phyloP scores from a whole-genome alignment of 129 eudicot genomes.

The Heracleum sosnowskyi region DNA sequence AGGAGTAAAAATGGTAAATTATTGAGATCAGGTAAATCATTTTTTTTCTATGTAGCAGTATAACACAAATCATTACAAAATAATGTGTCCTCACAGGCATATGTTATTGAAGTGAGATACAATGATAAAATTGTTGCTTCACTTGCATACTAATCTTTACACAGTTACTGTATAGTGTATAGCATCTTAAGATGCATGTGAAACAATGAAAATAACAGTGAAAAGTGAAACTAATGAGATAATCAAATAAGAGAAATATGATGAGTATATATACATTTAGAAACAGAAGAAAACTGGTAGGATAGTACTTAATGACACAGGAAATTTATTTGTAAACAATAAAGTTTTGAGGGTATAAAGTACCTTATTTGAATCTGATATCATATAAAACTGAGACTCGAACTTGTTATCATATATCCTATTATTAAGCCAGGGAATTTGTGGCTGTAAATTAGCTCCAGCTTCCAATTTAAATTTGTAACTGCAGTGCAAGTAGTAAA shows the following conservation, averaged over 20 bases:
- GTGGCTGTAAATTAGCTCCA: too few species aligned
- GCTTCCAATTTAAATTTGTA: too few species aligned
- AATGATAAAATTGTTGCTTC: too few species aligned
- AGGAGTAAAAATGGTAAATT: neutral
- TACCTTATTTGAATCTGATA: slow-evolving; percentile 89
- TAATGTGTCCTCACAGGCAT: neutral
- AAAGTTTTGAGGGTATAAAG: too few species aligned
- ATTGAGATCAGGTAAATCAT: neutral
- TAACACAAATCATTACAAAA: neutral
- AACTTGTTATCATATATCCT: too few species aligned
- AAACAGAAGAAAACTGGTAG: too few species aligned
- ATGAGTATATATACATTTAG: neutral
- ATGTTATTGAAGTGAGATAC: neutral
- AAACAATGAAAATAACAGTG: neutral
- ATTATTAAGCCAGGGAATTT: too few species aligned
- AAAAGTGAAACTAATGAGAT: neutral
- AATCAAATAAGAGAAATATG: neutral
- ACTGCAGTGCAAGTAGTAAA: too few species aligned
- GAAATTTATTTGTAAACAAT: too few species aligned
- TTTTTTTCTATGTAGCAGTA: neutral
- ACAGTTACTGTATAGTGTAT: too few species aligned
- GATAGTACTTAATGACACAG: too few species aligned
- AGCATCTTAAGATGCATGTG: slow-evolving; percentile 5
- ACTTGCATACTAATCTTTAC: too few species aligned
- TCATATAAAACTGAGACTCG: slow-evolving; percentile 98